Evolutionary conservation across 2,329 filamentous ascomycete genomes (phyloP), one percentile per base, ranked within the genome.

Genomic region (Pseudogymnoascus sp.): DNA sequence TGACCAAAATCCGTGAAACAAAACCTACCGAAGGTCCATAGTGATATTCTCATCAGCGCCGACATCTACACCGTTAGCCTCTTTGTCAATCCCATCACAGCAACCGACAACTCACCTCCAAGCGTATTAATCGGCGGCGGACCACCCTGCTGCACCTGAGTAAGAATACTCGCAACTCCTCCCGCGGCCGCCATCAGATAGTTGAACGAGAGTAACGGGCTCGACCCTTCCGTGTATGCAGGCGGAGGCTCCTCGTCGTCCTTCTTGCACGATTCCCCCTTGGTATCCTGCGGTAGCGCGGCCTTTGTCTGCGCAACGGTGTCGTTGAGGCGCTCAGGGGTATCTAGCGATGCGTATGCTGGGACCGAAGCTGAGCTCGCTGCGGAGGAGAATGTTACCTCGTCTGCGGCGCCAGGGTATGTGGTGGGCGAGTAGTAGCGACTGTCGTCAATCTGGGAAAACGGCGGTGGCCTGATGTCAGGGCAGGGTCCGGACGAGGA

Each of bases 121-220:
- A 97, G 81, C 62, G 91, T 89, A 76, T 94, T 96, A 69, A 97
- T 86, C 38, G 92, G 90, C 70, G 92, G 90, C 21, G 83, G 82
- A 60, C 89, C 92, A 68, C 89, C 89, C 78, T 99, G 94, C 74
- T 96, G 92, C 70, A 99, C 94, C 80, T 99, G 94, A 77, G 94
- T 99, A 79, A 99, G 96, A 74, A 99, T 96, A 84, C 94, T 97
- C 80, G 92, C 89, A 70, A 92, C 90, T 79, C 92, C 93, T 82
- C 93, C 93, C 78, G 93, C 92, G 75, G 92, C 90, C 78, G 94
- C 92, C 94, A 99, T 99, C 75, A 96, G 85, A 84, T 95, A 99
- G 70, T 89, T 88, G 73, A 99, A 99, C 63, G 91, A 91, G 65
- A 89, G 84, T 74, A 99, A 86, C 66, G 94, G 94, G 79, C 91